Evolutionary conservation across 352 stramenopile species (phyloP), one percentile per base, ranked within the genome.

Genomic region (Pythium sukuiense): DNA sequence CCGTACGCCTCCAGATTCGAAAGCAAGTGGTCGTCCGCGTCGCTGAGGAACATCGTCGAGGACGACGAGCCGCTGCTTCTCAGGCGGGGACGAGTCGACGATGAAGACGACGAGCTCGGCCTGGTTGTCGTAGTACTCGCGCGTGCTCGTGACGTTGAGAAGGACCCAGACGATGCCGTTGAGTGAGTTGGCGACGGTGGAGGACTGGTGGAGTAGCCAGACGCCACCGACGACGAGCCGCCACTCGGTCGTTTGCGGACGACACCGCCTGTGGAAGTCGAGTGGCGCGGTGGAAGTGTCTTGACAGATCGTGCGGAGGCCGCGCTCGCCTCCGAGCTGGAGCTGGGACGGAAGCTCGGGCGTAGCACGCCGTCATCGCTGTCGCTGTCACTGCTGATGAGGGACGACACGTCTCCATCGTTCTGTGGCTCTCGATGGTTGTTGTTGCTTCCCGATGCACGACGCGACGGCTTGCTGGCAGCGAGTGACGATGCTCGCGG

Each of bases 361-460:
- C 76, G 64, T 0, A 92, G 65, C 18, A 90, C 74, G 26, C 89
- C 80, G 26, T 92, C 81, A 45, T 92, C 82, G 57, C 67, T 88
- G 30, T 92, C 83, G 53, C 79, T 90, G 65, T 93, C 85, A 43
- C 85, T 93, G 65, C 79, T 90, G 63, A 93, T 91, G 48, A 93
- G 77, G 14, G 76, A 77, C 27, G 85, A 93, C 11, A 91, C 83
- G 60, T 91, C 81, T 1, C 82, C 82, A 30, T 87, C 72, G 32
- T 66, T 29, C n/a, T 59, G 41, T 8, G 33, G 46, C 20, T 61
- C 58, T 32, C 43, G 30, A 48, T 60, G 52, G 45, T 84, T 78
- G 33, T 56, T 70, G 45, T 50, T 52, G 18, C 29, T 53, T 41
- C n/a, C 14, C 2, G 58, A 45, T 12, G 32, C 13, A 30, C 43